These are phyloP conservation scores for Albizia julibrissin DNA, from an alignment of 306 rosid species.

Conservation along the genomic window DNA sequence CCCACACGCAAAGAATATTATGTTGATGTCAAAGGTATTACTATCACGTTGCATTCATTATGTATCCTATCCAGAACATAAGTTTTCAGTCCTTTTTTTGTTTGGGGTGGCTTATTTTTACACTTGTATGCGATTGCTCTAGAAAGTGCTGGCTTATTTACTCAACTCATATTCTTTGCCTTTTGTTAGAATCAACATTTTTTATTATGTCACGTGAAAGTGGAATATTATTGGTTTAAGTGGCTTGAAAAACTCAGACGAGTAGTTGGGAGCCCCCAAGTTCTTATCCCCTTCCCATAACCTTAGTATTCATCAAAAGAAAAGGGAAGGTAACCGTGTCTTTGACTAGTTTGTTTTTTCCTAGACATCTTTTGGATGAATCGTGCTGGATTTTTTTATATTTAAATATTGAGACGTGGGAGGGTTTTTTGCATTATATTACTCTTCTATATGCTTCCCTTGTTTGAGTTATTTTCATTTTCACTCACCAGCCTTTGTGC, in stretches of 20 bases:
- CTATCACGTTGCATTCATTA: neutral
- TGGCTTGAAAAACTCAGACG: neutral
- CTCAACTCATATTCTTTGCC: neutral
- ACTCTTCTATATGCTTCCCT: neutral
- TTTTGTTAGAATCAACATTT: neutral
- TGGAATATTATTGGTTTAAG: neutral
- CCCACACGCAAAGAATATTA: neutral
- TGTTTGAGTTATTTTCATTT: neutral
- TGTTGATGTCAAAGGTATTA: constrained; percentile 7
- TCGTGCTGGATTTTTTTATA: neutral
- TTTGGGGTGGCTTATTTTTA: neutral
- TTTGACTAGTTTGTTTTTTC: neutral
- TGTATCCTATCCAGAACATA: neutral
- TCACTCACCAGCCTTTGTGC: neutral
- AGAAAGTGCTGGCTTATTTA: neutral
- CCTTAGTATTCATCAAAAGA: neutral
- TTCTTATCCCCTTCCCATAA: neutral
- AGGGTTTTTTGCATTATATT: neutral
- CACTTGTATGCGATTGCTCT: neutral
- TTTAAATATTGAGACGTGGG: neutral
- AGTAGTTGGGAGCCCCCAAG: neutral
- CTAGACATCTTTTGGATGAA: neutral
- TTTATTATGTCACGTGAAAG: neutral
- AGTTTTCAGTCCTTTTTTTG: neutral
- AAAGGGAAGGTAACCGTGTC: neutral